A percentile compares a stretch with the other conserved stretches of the same genome.
These are phyloP conservation scores for Ophiocordyceps sinensis DNA, from an alignment of 2,329 filamentous ascomycete species.

Conservation along the genomic window DNA sequence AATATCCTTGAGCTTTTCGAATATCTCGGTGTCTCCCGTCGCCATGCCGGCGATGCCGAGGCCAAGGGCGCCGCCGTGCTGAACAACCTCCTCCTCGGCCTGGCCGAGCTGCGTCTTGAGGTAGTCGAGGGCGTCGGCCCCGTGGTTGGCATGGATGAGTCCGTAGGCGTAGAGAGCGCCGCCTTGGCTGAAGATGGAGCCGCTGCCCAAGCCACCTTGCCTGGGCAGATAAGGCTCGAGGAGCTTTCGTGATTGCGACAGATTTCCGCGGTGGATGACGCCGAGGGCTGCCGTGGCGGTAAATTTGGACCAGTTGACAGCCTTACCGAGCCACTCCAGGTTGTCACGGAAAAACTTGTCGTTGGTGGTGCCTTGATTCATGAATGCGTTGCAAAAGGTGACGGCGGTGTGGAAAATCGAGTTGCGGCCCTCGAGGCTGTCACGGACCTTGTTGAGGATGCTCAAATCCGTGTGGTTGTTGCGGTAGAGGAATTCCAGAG, in stretches of 20 bases:
- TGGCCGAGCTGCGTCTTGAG: conserved; percentile 60
- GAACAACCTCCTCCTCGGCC: conserved; percentile 81
- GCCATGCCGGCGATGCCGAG: conserved; percentile 97
- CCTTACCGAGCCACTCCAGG: conserved; percentile 93
- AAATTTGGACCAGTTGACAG: conserved; percentile 99
- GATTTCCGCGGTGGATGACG: conserved; percentile 91
- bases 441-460: conserved; percentile 90
- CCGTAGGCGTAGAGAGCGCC: conserved; percentile 92
- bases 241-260: conserved; percentile 84
- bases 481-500: conserved; percentile 90
- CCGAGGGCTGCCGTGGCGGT: conserved; percentile 91
- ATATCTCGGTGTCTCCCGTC: conserved; percentile 78
- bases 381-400: conserved; percentile 95
- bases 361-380: conserved; percentile 96
- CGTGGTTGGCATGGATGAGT: conserved; percentile 94
- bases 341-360: conserved; percentile 99
- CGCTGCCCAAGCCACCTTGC: conserved; percentile 55
- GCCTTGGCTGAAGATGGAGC: conserved; percentile 90
- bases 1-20: conserved; percentile 78
- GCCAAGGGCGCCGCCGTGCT: conserved; percentile 89
- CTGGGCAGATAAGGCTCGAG: conserved; percentile 89
- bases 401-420: conserved; percentile 98
- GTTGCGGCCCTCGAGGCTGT: conserved; percentile 88
- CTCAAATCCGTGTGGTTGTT: conserved; percentile 87
- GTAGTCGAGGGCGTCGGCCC: conserved; percentile 74